Conservation (phyloP, 306 rosid genomes). For the Gillenia trifoliata region DNA sequence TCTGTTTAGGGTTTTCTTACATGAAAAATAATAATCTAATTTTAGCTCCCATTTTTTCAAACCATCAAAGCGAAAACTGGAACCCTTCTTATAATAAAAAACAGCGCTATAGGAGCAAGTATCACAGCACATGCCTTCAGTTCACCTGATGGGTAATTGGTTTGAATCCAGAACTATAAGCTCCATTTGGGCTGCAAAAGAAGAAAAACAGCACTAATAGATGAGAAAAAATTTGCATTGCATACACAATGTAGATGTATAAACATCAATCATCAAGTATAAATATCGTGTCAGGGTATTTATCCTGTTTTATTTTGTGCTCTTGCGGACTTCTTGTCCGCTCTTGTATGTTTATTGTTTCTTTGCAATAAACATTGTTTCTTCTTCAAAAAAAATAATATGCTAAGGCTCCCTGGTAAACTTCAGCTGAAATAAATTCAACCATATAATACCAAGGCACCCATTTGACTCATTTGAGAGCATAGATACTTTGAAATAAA, state of each 20-base stretch:
- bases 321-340: too few species aligned
- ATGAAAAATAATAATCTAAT: too few species aligned
- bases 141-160: slow-evolving; percentile 99
- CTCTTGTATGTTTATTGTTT: too few species aligned
- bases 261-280: not conserved
- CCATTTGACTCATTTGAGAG: too few species aligned
- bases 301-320: too few species aligned
- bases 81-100: slow-evolving; percentile 10
- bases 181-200: slow-evolving; percentile 84
- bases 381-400: too few species aligned
- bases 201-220: not conserved
- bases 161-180: slow-evolving; percentile 93
- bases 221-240: not conserved
- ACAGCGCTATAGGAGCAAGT: slow-evolving; percentile 16
- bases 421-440: not conserved
- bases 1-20: not conserved
- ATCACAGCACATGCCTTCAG: slow-evolving; percentile 42
- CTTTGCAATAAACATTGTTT: too few species aligned
- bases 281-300: not conserved
- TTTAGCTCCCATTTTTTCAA: not conserved
- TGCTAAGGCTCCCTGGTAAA: not conserved
- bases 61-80: not conserved
- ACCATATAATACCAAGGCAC: not conserved
- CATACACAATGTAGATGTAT: not conserved
- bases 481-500: too few species aligned